These are phyloP conservation scores for Kingdonia uniflora DNA, from an alignment of 164 flowering plant species.

Conservation along the genomic window DNA sequence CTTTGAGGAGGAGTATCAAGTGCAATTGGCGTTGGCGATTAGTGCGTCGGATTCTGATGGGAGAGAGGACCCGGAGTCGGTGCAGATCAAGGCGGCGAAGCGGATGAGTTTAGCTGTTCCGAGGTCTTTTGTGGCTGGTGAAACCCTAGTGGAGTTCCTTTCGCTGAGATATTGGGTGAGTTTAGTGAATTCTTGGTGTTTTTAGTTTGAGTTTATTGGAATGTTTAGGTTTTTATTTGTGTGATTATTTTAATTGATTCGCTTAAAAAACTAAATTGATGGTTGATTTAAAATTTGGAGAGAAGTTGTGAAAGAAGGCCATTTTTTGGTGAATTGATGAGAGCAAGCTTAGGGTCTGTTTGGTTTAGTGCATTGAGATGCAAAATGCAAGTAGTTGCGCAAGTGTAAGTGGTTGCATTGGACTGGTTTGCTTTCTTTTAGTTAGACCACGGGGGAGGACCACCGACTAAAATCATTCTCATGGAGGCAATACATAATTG, in stretches of 20 bases:
- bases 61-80: conserved; percentile 92
- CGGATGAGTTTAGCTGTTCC: conserved; percentile 65
- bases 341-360: no score
- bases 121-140: conserved; percentile 47
- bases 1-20: conserved; percentile 91
- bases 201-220: background rate
- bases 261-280: no score
- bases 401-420: no score
- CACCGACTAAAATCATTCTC: no score
- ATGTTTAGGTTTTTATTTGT: background rate
- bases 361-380: no score
- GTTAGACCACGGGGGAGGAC: no score
- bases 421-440: no score
- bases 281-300: no score
- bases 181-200: conserved; percentile 5
- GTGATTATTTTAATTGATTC: background rate
- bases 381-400: no score
- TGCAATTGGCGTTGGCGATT: conserved; percentile 86
- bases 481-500: no score
- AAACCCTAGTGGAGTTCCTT: conserved; percentile 76
- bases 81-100: conserved; percentile 93
- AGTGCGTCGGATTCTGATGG: conserved; percentile 33
- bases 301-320: no score
- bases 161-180: conserved; percentile 94
- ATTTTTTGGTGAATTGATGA: no score